Evolutionary conservation across 345 rosid species (phyloP), one percentile per base, ranked within the genome.

Genomic region (Cochlearia excelsa): DNA sequence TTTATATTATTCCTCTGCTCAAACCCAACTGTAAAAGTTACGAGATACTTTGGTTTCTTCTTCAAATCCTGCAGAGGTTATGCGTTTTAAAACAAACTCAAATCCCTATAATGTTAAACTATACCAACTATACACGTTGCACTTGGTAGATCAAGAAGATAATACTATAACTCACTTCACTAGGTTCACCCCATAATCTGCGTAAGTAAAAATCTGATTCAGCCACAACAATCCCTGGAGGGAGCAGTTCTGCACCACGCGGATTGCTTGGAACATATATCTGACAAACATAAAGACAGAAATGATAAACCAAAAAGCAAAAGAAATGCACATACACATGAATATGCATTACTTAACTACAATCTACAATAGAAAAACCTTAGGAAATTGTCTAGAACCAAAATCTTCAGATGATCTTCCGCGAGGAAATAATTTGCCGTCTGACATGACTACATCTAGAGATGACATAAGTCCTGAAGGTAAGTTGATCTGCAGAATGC

Each of bases 141-240:
- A 45, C 30, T 4, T 11, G 30, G 16, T 39, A 41, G 9, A 8
- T 35, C 39, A 47, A 26, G n/a, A 37, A 7, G 43, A 45, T 46
- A 9, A 45, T 46, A 9, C 5, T 23, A 28, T 9, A 69, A 57
- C 77, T 61, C 80, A 92, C 98, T 83, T 88, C 90, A 78, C 77
- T 78, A 7, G 98, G 98, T 46, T 92, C 96, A 67, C 96, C 98
- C 96, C 93, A 92, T 77, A 92, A 80, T 75, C 95, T 81, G 72
- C 84, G 95, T 77, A 82, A 69, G 79, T 83, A 83, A 30, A 88
- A 71, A 75, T 92, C 98, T 5, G 95, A 66, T 79, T 88, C 85
- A 38, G 95, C 51, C 53, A 75, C 96, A 45, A 92, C 63, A 66
- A 92, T 92, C 51, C 87, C 92, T n/a, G 96, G 93, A 63, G 96